Evolutionary conservation across 257 asterid species (phyloP), one percentile per base, ranked within the genome.

Genomic region (Solanum acaule): DNA sequence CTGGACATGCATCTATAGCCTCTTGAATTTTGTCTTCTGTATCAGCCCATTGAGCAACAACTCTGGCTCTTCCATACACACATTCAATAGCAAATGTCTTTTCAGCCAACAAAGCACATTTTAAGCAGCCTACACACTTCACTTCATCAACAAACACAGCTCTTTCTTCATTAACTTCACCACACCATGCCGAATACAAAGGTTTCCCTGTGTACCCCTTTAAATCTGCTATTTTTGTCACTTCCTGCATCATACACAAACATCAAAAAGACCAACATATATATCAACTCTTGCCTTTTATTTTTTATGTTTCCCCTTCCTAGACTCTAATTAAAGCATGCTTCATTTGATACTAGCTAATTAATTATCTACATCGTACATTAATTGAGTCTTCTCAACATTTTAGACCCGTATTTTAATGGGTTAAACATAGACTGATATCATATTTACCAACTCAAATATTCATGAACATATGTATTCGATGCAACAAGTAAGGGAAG

Each of bases 41-140:
- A 90, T 96, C 99, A 86, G 98, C 99, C 98, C 99, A 96, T 25
- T 96, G 99, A 56, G 96, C 94, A 88, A 95, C 95, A 6, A 93
- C 99, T 87, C 99, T 89, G 37, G 99, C 99, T 83, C 99, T 90
- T 42, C 99, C 99, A 52, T 94, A 93, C 35, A 92, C 93, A 0
- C 98, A 92, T 92, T 96, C 99, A 9, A 96, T 86, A 11, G 98
- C 97, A 85, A 96, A 96, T 16, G 99, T 96, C 67, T 95, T 96
- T 42, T 93, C 93, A 4, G 98, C 99, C 37, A 93, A 93, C 65
- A 96, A 87, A 14, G 99, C 99, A 86, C 99, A 95, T 90, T 96
- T 96, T 63, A 96, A 91, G 92, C 99, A 96, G 33, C 98, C 99
- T 8, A 96, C 92, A 56, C 98, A 96, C 92, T 94, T 95, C 22